phyloP scores from a whole-genome alignment of 2,329 filamentous ascomycete species.

The Xylaria sp. region DNA sequence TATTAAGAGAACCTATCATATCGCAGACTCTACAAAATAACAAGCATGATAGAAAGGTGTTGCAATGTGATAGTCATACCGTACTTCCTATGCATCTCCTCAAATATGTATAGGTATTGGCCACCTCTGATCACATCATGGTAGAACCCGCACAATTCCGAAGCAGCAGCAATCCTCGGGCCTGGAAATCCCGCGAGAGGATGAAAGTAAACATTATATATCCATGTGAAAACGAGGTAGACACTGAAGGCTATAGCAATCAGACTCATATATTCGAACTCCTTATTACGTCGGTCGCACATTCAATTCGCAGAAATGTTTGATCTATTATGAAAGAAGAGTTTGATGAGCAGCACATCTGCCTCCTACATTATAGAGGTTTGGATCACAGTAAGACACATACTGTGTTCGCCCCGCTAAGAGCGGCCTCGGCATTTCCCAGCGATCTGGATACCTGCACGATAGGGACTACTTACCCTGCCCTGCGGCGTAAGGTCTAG shows the following conservation, averaged over 20 bases:
- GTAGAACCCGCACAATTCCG: background rate
- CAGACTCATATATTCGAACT: background rate
- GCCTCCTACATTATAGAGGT: background rate
- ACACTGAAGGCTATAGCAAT: background rate
- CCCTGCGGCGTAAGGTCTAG: background rate
- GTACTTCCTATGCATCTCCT: slow-evolving; percentile 8
- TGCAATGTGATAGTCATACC: background rate
- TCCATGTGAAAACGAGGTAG: background rate
- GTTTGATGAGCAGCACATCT: background rate
- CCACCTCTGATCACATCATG: slow-evolving; percentile 1
- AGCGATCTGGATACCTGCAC: background rate
- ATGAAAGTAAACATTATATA: slow-evolving; percentile 4
- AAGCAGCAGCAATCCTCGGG: background rate
- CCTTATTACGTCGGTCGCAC: background rate
- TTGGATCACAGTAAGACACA: background rate
- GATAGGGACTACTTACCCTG: no score
- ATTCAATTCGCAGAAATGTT: slow-evolving; percentile 1
- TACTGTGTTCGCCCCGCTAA: background rate
- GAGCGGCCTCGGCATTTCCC: background rate
- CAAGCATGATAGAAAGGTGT: background rate
- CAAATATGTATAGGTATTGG: slow-evolving; percentile 5
- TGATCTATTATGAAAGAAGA: slow-evolving; percentile 43
- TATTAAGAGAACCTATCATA: slow-evolving; percentile 50
- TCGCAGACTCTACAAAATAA: background rate
- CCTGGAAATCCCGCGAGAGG: background rate